Evolutionary conservation across 2,329 filamentous ascomycete species (phyloP).

Genomic region (Hortaea werneckii): DNA sequence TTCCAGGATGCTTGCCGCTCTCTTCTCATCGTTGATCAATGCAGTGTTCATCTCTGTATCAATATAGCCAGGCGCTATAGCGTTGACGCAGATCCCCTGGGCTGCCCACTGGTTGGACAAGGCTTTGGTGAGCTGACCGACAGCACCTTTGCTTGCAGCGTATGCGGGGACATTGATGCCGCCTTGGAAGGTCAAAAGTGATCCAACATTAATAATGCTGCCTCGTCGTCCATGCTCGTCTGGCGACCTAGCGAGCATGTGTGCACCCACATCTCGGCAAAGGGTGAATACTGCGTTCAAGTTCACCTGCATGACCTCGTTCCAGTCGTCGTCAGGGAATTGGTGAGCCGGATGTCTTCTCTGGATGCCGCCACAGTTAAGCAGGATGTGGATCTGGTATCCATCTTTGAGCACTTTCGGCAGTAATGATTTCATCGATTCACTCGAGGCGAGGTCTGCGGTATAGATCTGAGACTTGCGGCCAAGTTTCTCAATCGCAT

Average conservation of each 20-base stretch:
- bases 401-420: conserved; percentile 52
- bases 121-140: conserved; percentile 75
- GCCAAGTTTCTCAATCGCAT: conserved; percentile 53
- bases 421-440: conserved; percentile 51
- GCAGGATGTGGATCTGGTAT: conserved; percentile 60
- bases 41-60: conserved; percentile 88
- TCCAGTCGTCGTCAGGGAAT: conserved; percentile 70
- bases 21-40: conserved; percentile 59
- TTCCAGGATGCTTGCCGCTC: conserved; percentile 63
- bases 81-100: conserved; percentile 76
- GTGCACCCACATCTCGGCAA: conserved; percentile 63
- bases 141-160: conserved; percentile 73
- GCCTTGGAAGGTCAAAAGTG: conserved; percentile 73
- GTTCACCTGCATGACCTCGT: conserved; percentile 78
- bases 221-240: conserved; percentile 48
- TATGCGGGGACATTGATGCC: conserved; percentile 84
- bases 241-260: conserved; percentile 55
- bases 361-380: conserved; percentile 85
- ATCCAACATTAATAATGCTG: conserved; percentile 75
- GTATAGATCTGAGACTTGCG: conserved; percentile 59
- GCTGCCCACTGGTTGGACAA: conserved; percentile 77
- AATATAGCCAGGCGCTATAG: conserved; percentile 82
- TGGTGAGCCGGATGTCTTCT: conserved; percentile 62
- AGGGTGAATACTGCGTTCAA: conserved; percentile 71
- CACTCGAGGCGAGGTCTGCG: conserved; percentile 54